phyloP scores from a whole-genome alignment of 2,329 filamentous ascomycete species.

The Pyrenochaeta sp. region DNA sequence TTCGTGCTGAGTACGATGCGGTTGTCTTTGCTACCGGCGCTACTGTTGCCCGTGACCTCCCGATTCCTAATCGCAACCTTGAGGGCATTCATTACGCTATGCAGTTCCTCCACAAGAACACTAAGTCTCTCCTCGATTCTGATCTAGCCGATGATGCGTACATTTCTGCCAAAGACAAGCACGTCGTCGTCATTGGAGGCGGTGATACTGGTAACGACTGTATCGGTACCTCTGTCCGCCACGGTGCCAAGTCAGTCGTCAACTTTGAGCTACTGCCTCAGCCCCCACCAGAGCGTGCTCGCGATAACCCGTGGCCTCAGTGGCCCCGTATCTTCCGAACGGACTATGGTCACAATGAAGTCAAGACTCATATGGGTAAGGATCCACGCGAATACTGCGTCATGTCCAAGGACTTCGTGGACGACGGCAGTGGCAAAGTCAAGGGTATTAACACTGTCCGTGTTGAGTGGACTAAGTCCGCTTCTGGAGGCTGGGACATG shows the following conservation, averaged over 20 bases:
- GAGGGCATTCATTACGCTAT: constrained; percentile 95
- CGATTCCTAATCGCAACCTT: constrained; percentile 86
- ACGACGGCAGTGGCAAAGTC: constrained; percentile 84
- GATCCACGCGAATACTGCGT: constrained; percentile 97
- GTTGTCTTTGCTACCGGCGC: constrained; percentile 93
- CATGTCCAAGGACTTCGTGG: constrained; percentile 97
- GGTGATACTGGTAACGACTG: constrained; percentile 98
- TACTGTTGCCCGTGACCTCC: constrained; percentile 90
- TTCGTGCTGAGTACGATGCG: constrained; percentile 78
- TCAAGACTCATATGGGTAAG: constrained; percentile 94
- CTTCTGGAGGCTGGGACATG: constrained; percentile 96
- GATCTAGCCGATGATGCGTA: constrained; percentile 83
- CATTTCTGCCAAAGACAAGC: constrained; percentile 93
- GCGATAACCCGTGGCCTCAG: constrained; percentile 97
- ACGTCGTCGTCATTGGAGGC: constrained; percentile 95
- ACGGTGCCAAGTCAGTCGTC: constrained; percentile 93
- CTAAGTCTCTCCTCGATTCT: constrained; percentile 95
- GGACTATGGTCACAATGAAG: constrained; percentile 97
- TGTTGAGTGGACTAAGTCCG: constrained; percentile 93
- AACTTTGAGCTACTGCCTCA: constrained; percentile 97
- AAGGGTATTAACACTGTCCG: constrained; percentile 96
- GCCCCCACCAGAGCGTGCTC: constrained; percentile 86
- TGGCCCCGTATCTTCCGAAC: constrained; percentile 98
- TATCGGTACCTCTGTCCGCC: constrained; percentile 94
- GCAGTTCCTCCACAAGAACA: constrained; percentile 97